Conservation (phyloP, 306 rosid genomes). For the Dryas alaskensis region DNA sequence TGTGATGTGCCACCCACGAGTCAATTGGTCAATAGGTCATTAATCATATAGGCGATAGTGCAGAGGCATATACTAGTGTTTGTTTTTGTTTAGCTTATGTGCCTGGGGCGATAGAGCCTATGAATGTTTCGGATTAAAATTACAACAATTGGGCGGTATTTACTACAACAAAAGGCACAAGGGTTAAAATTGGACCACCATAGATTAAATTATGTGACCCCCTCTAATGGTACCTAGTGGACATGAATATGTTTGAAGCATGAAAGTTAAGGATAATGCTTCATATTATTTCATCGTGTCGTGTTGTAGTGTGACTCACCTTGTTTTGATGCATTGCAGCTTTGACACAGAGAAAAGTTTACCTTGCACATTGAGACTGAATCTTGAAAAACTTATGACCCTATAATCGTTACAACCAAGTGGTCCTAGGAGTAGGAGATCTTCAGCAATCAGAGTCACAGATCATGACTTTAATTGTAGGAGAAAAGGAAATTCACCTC, state of each 20-base stretch:
- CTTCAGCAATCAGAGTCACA: slow-evolving; percentile 2
- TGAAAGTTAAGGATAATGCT: not conserved
- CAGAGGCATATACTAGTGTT: not conserved
- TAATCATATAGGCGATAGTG: not conserved
- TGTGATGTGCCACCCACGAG: slow-evolving; percentile 6
- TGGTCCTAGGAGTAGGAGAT: not conserved
- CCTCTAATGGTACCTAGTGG: not conserved
- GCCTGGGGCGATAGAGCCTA: slow-evolving; percentile 21
- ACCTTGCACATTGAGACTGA: not conserved
- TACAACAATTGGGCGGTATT: not conserved
- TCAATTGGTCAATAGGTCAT: not conserved
- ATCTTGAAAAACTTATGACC: not conserved
- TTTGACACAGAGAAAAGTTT: not conserved
- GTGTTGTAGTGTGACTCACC: too few relatives aligned
- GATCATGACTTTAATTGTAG: not conserved
- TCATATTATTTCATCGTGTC: too few relatives aligned
- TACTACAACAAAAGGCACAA: not conserved
- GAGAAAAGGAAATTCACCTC: slow-evolving; percentile 20
- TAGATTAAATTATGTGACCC: not conserved
- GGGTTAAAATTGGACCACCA: slow-evolving; percentile 18
- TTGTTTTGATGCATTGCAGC: too few relatives aligned
- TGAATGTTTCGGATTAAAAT: not conserved
- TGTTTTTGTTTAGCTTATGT: slow-evolving; percentile 2
- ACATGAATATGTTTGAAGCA: not conserved
- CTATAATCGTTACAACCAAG: too few relatives aligned